phyloP scores from a whole-genome alignment of 768 basidiomycete species.

The Suillus spraguei region DNA sequence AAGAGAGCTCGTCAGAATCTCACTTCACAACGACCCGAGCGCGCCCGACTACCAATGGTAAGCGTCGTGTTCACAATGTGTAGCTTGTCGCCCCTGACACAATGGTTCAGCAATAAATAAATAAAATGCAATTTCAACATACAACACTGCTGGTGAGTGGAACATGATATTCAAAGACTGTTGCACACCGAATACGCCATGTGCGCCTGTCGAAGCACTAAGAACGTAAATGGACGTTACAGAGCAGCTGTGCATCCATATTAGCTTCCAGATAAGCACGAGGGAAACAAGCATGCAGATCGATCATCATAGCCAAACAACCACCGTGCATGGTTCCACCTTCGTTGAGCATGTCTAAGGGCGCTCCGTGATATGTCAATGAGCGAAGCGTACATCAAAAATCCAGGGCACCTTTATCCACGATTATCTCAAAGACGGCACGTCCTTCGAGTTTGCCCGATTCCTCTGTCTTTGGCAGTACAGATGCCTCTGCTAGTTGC shows the following conservation, averaged over 20 bases:
- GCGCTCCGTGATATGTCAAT: neutral
- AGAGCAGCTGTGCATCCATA: constrained; percentile 38
- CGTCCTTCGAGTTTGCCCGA: constrained; percentile 37
- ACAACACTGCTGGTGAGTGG: constrained; percentile 44
- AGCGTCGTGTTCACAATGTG: constrained; percentile 56
- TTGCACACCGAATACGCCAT: constrained; percentile 40
- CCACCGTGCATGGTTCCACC: constrained; percentile 42
- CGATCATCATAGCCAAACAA: constrained; percentile 46
- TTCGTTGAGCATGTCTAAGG: constrained; percentile 46
- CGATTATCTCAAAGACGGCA: constrained; percentile 44
- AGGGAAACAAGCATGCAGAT: constrained; percentile 39
- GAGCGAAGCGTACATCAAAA: constrained; percentile 1
- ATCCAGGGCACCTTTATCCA: constrained; percentile 43
- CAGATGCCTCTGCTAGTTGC: constrained; percentile 41
- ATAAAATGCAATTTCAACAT: constrained; percentile 18
- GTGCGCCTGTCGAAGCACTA: constrained; percentile 32
- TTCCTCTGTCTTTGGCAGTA: constrained; percentile 40
- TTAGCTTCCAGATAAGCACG: neutral
- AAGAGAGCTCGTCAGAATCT: neutral
- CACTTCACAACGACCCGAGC: constrained; percentile 55
- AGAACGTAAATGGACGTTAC: constrained; percentile 40
- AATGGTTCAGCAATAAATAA: neutral
- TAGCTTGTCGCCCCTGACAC: constrained; percentile 47
- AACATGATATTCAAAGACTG: constrained; percentile 48
- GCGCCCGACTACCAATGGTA: constrained; percentile 46